Base-by-base conservation (phyloP, 331 rosid genomes). In the Malus hybrid region DNA sequence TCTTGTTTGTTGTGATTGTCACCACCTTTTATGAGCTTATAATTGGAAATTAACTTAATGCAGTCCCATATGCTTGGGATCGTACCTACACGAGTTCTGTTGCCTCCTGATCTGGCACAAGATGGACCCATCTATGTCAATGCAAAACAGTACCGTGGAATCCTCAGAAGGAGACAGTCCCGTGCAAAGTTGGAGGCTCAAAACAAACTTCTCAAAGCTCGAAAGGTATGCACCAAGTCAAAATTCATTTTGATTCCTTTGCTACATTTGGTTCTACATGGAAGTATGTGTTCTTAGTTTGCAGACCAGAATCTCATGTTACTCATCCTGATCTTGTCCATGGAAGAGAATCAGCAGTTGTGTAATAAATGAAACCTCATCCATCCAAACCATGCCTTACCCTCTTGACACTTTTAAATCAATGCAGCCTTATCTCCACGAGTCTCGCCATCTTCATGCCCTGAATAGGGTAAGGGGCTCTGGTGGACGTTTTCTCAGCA, bases 181-280 rank as follows among this genome's bases (percentile, higher is more conserved):
- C 91, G 98, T 46, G 98, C 98, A 46, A 93, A 93, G 85, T 90
- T 90, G 34, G 98, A 93, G 85, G 95, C 98, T 80, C 90, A 86
- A 65, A 93, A 89, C 81, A 89, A 87, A 85, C 91, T 93, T 69
- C 69, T 93, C 34, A 93, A 88, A 84, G 70, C 64, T 72, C 90
- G 97, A 10, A 93, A 89, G 94, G 98, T 90, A 83, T 77, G 75
- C 10, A 33, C 56, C 2, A 6, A 7, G 56, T 9, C 19, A 5
- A 22, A 16, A 16, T 24, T 39, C 68, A 60, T 60, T 65, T 60
- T 5, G 42, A 60, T 11, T 60, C 69, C 19, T 60, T 60, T 46
- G 8, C 68, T 15, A 16, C 76, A 7, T 72, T 55, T 36, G 59
- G 19, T 24, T 24, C 36, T 63, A 10, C 14, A 29, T 63, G 32